Base-by-base conservation (phyloP, 2,329 filamentous ascomycete genomes). In the Pseudocercospora eumusae region DNA sequence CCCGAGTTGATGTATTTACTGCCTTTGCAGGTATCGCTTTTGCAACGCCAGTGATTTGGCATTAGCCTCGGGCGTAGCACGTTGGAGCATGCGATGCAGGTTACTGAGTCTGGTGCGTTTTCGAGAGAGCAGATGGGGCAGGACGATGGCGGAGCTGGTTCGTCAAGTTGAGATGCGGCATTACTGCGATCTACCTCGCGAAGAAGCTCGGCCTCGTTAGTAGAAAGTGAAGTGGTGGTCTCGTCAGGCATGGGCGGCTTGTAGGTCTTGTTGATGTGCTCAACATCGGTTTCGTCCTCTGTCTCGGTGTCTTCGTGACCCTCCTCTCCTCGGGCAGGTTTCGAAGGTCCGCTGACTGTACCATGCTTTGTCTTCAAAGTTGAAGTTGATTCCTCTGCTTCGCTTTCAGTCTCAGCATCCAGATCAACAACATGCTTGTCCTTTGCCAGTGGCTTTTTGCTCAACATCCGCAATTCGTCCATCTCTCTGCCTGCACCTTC, bases 61-160 rank as follows among this genome's bases (percentile, higher is more conserved):
- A 87, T 80, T 55, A 82, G 81, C 0, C 76, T 71, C 0, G 80
- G 76, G 49, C 84, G 80, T 1, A 93, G 76, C 1, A 93, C 89
- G 66, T 93, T 86, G 23, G 86, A 83, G 74, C 91, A 95, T 57
- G 88, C 82, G 7, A 75, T 76, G 73, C 91, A 95, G 3, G 84
- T 89, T 1, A 86, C 75, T 7, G 84, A 78, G 8, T 72, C 69
- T 0, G 71, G 53, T 5, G 81, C 77, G 71, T 92, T 93, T 56
- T 78, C 77, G 56, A 89, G 84, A 0, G 90, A 92, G 75, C 91
- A 96, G 59, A 89, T 79, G 0, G 82, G 77, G 70, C 90, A 57
- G 42, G 7, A 7, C 3, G 42, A 53, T 9, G 27, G 7, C n/a
- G 57, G 42, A 15, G 45, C 18, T 28, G 53, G 7, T 13, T 61